Evolutionary conservation across 495 filamentous ascomycete species (phyloP).

Genomic region (Aspergillus carlsbadensis): DNA sequence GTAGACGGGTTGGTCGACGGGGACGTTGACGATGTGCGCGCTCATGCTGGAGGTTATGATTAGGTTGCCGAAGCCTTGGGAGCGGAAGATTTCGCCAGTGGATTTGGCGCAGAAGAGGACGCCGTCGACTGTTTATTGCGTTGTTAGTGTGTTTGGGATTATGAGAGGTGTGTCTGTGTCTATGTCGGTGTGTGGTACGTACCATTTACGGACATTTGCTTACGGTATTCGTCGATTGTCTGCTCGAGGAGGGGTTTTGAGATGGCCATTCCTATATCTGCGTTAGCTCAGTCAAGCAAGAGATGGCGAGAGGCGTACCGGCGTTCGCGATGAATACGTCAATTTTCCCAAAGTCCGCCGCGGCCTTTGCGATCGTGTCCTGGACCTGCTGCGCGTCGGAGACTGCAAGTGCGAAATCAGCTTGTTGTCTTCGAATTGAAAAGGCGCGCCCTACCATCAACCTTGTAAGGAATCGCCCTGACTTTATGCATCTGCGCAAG

Average conservation of each 20-base stretch:
- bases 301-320: conserved; percentile 2
- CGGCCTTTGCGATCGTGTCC: conserved; percentile 31
- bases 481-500: conserved; percentile 33
- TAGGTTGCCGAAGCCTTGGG: conserved; percentile 57
- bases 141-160: background rate
- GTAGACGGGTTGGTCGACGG: conserved; percentile 62
- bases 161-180: background rate
- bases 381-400: conserved; percentile 34
- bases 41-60: conserved; percentile 80
- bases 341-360: conserved; percentile 46
- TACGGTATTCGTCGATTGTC: conserved; percentile 46
- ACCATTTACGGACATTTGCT: conserved; percentile 43
- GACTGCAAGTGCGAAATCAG: conserved; percentile 21
- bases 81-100: conserved; percentile 59
- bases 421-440: background rate
- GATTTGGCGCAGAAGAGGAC: conserved; percentile 35
- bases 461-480: conserved; percentile 37
- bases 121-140: conserved; percentile 27
- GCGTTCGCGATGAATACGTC: conserved; percentile 52
- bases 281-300: conserved; percentile 1
- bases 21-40: conserved; percentile 73
- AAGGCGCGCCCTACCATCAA: conserved; percentile 29
- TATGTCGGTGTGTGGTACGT: background rate
- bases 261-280: conserved; percentile 44
- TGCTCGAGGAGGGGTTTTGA: conserved; percentile 49